Conservation (phyloP, 164 flowering plant genomes). For the Vitis rotundifolia region DNA sequence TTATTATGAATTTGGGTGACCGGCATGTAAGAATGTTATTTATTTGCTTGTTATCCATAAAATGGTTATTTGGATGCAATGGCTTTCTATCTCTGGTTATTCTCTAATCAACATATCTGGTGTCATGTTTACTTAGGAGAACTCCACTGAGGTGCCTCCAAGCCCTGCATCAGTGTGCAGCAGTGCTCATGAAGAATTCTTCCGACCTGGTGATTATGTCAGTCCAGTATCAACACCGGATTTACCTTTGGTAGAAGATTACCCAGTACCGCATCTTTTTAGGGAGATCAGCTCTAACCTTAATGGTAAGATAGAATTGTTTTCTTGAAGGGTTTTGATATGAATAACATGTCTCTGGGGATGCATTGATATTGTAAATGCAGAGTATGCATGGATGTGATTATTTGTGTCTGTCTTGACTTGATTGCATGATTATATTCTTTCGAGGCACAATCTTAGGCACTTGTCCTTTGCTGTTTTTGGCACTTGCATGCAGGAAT, state of each 20-base stretch:
- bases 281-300: constrained; percentile 79
- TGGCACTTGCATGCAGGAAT: no score
- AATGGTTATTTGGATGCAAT: neutral
- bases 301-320: constrained; percentile 44
- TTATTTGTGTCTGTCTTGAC: no score
- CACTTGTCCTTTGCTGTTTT: no score
- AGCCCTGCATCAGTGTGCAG: constrained; percentile 97
- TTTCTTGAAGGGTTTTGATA: neutral
- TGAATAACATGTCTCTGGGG: no score
- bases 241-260: constrained; percentile 45
- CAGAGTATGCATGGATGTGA: no score
- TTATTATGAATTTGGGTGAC: constrained; percentile 41
- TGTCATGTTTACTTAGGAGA: constrained; percentile 53
- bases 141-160: constrained; percentile 96
- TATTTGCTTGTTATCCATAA: neutral
- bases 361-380: no score
- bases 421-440: no score
- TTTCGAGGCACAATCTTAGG: no score
- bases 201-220: constrained; percentile 46
- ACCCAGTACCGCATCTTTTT: constrained; percentile 47
- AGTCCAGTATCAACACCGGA: constrained; percentile 70
- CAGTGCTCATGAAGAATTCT: constrained; percentile 62
- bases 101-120: constrained; percentile 7
- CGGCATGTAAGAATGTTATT: constrained; percentile 48
- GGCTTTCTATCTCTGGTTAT: neutral